Evolutionary conservation across 768 basidiomycete species (phyloP).

Genomic region (Russula emetica): DNA sequence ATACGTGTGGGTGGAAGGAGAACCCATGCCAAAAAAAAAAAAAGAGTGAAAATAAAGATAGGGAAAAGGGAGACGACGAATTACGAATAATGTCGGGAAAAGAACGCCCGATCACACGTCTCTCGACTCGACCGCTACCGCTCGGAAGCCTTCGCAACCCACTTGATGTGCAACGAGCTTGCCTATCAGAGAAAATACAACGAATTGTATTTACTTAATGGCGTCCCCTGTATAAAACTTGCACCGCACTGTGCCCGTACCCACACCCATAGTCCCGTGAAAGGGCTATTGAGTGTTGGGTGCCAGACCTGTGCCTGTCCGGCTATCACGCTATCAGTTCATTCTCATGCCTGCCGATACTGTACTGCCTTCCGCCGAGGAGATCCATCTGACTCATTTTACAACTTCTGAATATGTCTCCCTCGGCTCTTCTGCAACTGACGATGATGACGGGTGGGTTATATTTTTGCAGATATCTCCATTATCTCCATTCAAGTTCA

Average conservation of each 20-base stretch:
- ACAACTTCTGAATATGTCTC: background rate
- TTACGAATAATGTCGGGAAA: constrained; percentile 17
- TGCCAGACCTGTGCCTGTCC: constrained; percentile 4
- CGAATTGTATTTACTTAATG: background rate
- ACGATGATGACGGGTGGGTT: background rate
- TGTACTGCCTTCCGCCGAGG: constrained; percentile 16
- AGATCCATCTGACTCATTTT: constrained; percentile 23
- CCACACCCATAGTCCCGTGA: background rate
- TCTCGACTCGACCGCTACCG: background rate
- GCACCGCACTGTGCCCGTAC: background rate
- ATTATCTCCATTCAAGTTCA: background rate
- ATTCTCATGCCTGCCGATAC: constrained; percentile 8
- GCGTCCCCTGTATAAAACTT: background rate
- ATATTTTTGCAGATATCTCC: background rate
- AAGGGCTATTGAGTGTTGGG: background rate
- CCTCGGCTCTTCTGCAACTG: background rate
- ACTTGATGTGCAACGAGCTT: constrained; percentile 2
- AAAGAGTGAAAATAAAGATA: background rate
- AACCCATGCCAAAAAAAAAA: background rate
- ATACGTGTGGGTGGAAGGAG: background rate
- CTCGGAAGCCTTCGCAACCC: constrained; percentile 2
- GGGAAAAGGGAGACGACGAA: background rate
- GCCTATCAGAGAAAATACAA: constrained; percentile 2
- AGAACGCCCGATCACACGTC: constrained; percentile 24
- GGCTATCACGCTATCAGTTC: constrained; percentile 17